These are phyloP conservation scores for Nevesoporus exiguus DNA, from an alignment of 768 basidiomycete genomes.

Conservation along the genomic window DNA sequence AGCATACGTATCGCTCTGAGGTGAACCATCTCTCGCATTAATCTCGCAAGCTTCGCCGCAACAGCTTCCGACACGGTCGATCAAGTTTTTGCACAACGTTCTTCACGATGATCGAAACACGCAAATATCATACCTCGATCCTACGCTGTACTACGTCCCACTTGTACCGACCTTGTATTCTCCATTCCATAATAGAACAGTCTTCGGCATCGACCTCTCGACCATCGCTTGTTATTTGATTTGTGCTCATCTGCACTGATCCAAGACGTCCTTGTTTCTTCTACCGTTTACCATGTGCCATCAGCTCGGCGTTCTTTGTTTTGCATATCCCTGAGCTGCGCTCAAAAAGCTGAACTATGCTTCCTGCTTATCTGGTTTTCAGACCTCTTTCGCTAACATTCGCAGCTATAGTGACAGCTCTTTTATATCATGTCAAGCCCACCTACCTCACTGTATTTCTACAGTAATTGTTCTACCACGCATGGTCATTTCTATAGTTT, in stretches of 20 bases:
- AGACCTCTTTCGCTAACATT: conserved; percentile 22
- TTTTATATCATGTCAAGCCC: conserved; percentile 23
- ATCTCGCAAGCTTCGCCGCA: conserved; percentile 28
- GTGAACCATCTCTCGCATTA: conserved; percentile 27
- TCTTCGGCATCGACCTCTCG: conserved; percentile 35
- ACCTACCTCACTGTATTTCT: conserved; percentile 21
- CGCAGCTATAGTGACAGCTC: conserved; percentile 21
- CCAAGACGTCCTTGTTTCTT: conserved; percentile 28
- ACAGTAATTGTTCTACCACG: conserved; percentile 22
- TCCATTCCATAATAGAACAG: conserved; percentile 27
- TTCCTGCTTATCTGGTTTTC: conserved; percentile 21
- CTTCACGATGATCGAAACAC: conserved; percentile 20
- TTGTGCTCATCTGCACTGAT: conserved; percentile 35
- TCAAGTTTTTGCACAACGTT: conserved; percentile 26
- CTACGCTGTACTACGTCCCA: conserved; percentile 15
- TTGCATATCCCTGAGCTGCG: conserved; percentile 12
- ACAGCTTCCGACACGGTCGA: conserved; percentile 18
- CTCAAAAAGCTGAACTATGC: conserved; percentile 28
- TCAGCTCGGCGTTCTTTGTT: conserved; percentile 10
- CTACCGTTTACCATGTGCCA: conserved; percentile 28
- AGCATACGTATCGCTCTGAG: conserved; percentile 22
- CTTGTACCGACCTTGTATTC: conserved; percentile 20
- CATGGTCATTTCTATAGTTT: conserved; percentile 28
- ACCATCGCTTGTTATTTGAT: conserved; percentile 29
- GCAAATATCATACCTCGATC: conserved; percentile 26